These are phyloP conservation scores for Penicillium sp. DNA, from an alignment of 2,329 filamentous ascomycete genomes.

Conservation along the genomic window DNA sequence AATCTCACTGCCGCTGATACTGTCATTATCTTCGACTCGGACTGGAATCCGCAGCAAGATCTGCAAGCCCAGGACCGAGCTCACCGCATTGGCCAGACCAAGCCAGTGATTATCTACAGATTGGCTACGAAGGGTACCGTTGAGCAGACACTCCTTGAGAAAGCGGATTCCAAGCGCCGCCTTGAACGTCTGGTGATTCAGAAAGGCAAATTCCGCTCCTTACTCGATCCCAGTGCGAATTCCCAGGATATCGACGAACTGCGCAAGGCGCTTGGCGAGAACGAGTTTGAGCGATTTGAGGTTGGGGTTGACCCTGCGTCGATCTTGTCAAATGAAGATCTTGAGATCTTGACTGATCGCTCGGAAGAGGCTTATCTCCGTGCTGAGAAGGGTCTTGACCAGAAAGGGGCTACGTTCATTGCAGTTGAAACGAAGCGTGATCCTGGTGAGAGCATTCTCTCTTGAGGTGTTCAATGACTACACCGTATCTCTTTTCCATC, in stretches of 20 bases:
- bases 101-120: slow-evolving; percentile 88
- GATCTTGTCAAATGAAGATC: slow-evolving; percentile 71
- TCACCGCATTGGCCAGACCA: slow-evolving; percentile 89
- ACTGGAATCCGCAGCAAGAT: slow-evolving; percentile 97
- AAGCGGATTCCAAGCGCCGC: slow-evolving; percentile 85
- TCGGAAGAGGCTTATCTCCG: slow-evolving; percentile 64
- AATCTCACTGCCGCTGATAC: slow-evolving; percentile 90
- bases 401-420: slow-evolving; percentile 56
- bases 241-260: slow-evolving; percentile 60
- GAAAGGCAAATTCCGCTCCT: slow-evolving; percentile 77
- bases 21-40: slow-evolving; percentile 82
- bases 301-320: slow-evolving; percentile 55
- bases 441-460: slow-evolving; percentile 32
- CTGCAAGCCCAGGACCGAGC: slow-evolving; percentile 93
- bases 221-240: slow-evolving; percentile 56
- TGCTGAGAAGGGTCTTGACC: slow-evolving; percentile 74
- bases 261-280: slow-evolving; percentile 63
- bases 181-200: slow-evolving; percentile 94
- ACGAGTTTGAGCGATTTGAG: slow-evolving; percentile 68
- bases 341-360: slow-evolving; percentile 76
- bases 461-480: slow-evolving; percentile 21
- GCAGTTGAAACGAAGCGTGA: slow-evolving; percentile 76
- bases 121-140: slow-evolving; percentile 91
- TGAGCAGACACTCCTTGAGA: slow-evolving; percentile 80
- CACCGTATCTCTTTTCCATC: background rate